Evolutionary conservation across 306 rosid species (phyloP).

Genomic region (Cicer pinnatifidum): DNA sequence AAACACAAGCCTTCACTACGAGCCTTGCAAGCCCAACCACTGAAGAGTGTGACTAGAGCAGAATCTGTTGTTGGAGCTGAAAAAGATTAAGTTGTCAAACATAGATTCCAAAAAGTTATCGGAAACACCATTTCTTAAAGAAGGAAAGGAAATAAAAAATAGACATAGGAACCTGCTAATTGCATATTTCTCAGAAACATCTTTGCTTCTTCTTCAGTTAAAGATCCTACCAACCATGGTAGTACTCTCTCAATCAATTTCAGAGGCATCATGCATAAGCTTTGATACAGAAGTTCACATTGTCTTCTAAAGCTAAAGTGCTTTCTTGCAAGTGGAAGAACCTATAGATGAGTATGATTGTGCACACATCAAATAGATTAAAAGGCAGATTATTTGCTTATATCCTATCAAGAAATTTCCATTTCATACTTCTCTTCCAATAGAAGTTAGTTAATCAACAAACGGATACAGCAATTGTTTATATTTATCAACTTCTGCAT

Average conservation of each 20-base stretch:
- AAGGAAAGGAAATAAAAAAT: slow-evolving; percentile 35
- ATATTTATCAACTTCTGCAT: slow-evolving; percentile 45
- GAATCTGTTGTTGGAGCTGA: slow-evolving; percentile 88
- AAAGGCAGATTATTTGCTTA: slow-evolving; percentile 20
- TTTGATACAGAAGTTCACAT: slow-evolving; percentile 84
- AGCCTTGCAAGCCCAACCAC: slow-evolving; percentile 99
- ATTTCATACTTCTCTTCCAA: slow-evolving; percentile 22
- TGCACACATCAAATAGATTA: slow-evolving; percentile 38
- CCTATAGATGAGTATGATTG: slow-evolving; percentile 58
- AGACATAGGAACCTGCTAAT: slow-evolving; percentile 76
- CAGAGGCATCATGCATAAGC: slow-evolving; percentile 97
- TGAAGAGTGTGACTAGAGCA: slow-evolving; percentile 89
- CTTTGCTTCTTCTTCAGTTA: slow-evolving; percentile 78
- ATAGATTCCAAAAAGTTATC: slow-evolving; percentile 4
- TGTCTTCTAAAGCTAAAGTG: slow-evolving; percentile 86
- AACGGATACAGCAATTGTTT: slow-evolving; percentile 10
- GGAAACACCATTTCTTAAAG: slow-evolving; percentile 37
- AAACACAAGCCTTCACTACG: slow-evolving; percentile 82
- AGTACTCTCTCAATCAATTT: slow-evolving; percentile 91
- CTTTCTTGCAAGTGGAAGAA: slow-evolving; percentile 93
- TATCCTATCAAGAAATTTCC: slow-evolving; percentile 37
- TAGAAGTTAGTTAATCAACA: slow-evolving; percentile 28
- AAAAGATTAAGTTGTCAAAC: slow-evolving; percentile 54
- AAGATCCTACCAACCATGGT: slow-evolving; percentile 90
- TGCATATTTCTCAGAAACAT: slow-evolving; percentile 80